A percentile compares a stretch with the other conserved stretches of the same genome.
phyloP scores from a whole-genome alignment of 352 stramenopile species.

The Pythium dissotocum region DNA sequence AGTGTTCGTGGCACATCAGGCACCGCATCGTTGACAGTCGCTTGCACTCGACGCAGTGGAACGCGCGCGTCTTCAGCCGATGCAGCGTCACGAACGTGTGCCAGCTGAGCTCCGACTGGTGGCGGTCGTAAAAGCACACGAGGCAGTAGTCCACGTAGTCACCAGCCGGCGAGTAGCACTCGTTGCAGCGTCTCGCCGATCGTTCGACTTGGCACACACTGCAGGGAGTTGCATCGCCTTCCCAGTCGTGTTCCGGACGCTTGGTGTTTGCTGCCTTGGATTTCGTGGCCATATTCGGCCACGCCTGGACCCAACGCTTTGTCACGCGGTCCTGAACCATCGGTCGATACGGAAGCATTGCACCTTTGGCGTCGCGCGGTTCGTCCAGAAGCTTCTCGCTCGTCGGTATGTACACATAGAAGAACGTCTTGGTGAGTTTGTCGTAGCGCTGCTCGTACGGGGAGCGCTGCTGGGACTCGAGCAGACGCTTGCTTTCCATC shows the following conservation, averaged over 20 bases:
- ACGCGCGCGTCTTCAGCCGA: constrained; percentile 31
- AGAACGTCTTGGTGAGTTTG: constrained; percentile 51
- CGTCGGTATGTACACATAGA: constrained; percentile 67
- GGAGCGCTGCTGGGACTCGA: constrained; percentile 63
- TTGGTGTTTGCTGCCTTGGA: background rate
- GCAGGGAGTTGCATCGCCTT: constrained; percentile 32
- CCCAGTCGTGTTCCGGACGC: constrained; percentile 10
- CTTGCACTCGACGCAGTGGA: constrained; percentile 77
- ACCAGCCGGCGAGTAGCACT: constrained; percentile 57
- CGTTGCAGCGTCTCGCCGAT: constrained; percentile 62
- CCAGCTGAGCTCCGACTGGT: constrained; percentile 40
- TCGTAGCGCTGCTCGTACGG: constrained; percentile 73
- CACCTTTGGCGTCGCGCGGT: constrained; percentile 52
- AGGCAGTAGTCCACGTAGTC: constrained; percentile 80
- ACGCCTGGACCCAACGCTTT: constrained; percentile 69
- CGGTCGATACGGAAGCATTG: constrained; percentile 57
- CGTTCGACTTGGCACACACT: constrained; percentile 58
- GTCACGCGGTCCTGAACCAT: constrained; percentile 76
- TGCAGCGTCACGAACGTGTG: constrained; percentile 67
- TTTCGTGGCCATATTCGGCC: constrained; percentile 49
- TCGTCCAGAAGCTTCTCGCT: constrained; percentile 62
- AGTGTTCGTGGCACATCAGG: constrained; percentile 76
- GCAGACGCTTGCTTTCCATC: constrained; percentile 35
- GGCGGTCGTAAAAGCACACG: constrained; percentile 67
- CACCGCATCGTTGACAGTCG: constrained; percentile 61